These are phyloP conservation scores for Tolypocladium guangdongense DNA, from an alignment of 2,329 filamentous ascomycete genomes.

Conservation along the genomic window DNA sequence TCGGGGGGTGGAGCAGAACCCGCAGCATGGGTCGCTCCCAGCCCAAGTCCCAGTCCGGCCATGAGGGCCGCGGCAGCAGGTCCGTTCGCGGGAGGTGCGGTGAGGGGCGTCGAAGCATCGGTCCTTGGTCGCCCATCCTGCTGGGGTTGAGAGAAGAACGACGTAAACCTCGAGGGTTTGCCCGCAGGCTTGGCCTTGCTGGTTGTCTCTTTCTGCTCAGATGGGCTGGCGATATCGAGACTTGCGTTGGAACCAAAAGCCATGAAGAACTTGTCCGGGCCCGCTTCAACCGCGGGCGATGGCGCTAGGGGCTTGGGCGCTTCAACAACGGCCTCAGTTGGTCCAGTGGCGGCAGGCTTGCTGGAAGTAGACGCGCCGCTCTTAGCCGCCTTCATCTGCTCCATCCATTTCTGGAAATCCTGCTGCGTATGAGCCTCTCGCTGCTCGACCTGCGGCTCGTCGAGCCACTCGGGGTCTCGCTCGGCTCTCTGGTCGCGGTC, in stretches of 20 bases:
- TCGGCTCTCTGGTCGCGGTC: constrained; percentile 52
- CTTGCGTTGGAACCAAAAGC: constrained; percentile 32
- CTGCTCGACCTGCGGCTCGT: constrained; percentile 59
- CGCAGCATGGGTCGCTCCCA: neutral
- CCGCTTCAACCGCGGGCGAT: constrained; percentile 52
- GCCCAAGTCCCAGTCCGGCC: neutral
- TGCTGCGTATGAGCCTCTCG: constrained; percentile 68
- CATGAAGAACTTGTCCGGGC: constrained; percentile 69
- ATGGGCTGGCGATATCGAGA: constrained; percentile 40
- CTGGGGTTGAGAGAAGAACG: constrained; percentile 50
- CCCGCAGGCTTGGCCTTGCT: constrained; percentile 41
- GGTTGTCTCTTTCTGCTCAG: constrained; percentile 32
- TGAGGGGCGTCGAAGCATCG: constrained; percentile 35
- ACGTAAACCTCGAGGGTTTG: constrained; percentile 79
- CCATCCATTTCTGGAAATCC: constrained; percentile 92
- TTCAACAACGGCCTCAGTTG: constrained; percentile 27
- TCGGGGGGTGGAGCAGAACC: constrained; percentile 27
- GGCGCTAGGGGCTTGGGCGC: constrained; percentile 44
- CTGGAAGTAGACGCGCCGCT: constrained; percentile 21
- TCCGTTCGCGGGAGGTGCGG: constrained; percentile 15
- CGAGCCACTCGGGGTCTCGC: constrained; percentile 86
- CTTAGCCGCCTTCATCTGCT: constrained; percentile 68
- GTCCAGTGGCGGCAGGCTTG: constrained; percentile 20
- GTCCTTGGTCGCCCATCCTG: constrained; percentile 41
- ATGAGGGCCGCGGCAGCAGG: neutral